phyloP scores from a whole-genome alignment of 2,329 filamentous ascomycete genomes.

The Mycosphaerella arachidis region DNA sequence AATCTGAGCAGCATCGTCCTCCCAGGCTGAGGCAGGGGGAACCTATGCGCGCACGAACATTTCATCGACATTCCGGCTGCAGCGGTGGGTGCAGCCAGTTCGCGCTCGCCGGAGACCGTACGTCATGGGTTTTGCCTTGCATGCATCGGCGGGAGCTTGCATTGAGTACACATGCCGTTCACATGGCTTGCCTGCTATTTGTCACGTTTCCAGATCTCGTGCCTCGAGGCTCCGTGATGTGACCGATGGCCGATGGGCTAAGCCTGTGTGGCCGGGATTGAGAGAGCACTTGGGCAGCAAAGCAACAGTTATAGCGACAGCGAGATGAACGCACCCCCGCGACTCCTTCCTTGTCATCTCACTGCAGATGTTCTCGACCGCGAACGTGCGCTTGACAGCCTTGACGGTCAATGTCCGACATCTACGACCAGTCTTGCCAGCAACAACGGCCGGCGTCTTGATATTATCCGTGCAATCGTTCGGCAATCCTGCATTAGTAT shows the following conservation, averaged over 20 bases:
- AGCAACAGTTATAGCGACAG: constrained; percentile 9
- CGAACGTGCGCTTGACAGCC: not conserved
- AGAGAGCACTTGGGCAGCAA: constrained; percentile 11
- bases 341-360: not conserved
- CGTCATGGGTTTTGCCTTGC: constrained; percentile 7
- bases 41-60: not conserved
- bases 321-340: constrained; percentile 12
- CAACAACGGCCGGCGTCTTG: constrained; percentile 5
- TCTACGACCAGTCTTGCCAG: not conserved
- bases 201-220: constrained; percentile 13
- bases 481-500: constrained; percentile 5
- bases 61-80: not conserved
- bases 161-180: constrained; percentile 20
- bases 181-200: constrained; percentile 20
- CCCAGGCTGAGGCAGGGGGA: constrained; percentile 2
- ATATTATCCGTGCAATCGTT: constrained; percentile 3
- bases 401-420: not conserved
- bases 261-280: not conserved
- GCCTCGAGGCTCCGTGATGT: constrained; percentile 8
- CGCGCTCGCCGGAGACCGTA: constrained; percentile 7
- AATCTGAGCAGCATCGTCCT: constrained; percentile 3
- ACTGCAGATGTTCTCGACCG: constrained; percentile 4
- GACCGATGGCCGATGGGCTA: constrained; percentile 6
- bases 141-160: constrained; percentile 13
- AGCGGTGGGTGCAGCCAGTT: not conserved